Base-by-base conservation (phyloP, 495 filamentous ascomycete genomes). In the Cryomyces minteri region DNA sequence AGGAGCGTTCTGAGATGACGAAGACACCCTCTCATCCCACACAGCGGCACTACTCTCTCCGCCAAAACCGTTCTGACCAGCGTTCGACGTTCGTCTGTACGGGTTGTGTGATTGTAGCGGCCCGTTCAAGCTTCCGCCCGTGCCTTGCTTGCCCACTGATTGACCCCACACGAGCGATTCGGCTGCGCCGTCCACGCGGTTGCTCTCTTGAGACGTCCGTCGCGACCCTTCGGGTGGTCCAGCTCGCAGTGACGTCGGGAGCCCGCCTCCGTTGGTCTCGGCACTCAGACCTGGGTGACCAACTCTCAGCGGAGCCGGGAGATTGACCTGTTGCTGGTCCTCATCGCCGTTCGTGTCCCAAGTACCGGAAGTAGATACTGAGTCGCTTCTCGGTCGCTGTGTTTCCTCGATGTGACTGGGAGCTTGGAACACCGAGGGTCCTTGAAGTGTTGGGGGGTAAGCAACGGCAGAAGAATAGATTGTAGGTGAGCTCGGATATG, bases 401-500 rank as follows among this genome's bases (percentile, higher is more conserved):
- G 36, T 45, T 39, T n/a, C 31, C 38, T 18, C n/a, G 32, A 39
- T 3, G 9, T 38, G 34, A 38, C 9, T 38, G 9, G 9, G 34
- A 38, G 9, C 9, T 38, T 14, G 5, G 39, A 12, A 10, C 41
- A 1, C 25, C 1, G 9, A 41, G 10, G 11, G 39, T 45, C 31
- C 10, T 45, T 40, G 44, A 51, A 53, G 5, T 47, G 46, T 2
- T 45, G 47, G 6, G 53, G 48, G 14, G n/a, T 40, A 43, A 39
- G 36, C 28, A 46, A 41, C 30, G 48, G 31, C 31, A 42, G 45
- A 14, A 32, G 47, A 5, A n/a, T 37, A 9, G 30, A 4, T 39
- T 41, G 41, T 38, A 32, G 57, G 52, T 25, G 50, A 48, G n/a
- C 41, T 53, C 29, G 57, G 54, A 45, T 57, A 59, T 9, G 54